phyloP scores from a whole-genome alignment of 768 basidiomycete species.

The Phylloporus scabripes region DNA sequence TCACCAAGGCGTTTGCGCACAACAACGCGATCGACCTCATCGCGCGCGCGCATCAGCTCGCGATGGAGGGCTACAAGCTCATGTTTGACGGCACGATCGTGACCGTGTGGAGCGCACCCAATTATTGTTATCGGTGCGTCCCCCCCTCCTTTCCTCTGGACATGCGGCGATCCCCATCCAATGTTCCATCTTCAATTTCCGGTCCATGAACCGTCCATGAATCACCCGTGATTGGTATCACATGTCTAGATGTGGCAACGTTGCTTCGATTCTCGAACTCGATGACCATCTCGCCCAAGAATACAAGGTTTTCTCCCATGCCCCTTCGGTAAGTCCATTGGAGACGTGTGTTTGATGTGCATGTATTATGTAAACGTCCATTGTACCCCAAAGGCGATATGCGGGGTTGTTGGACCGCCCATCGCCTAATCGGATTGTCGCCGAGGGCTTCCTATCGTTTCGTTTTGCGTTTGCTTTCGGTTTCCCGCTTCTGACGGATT shows the following conservation, averaged over 20 bases:
- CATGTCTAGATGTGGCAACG: constrained; percentile 78
- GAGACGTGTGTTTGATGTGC: neutral
- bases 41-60: constrained; percentile 94
- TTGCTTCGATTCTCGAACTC: constrained; percentile 89
- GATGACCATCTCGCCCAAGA: constrained; percentile 91
- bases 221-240: neutral
- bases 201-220: constrained; percentile 6
- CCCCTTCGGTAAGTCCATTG: constrained; percentile 61
- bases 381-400: constrained; percentile 20
- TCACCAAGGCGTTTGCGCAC: constrained; percentile 85
- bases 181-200: constrained; percentile 23
- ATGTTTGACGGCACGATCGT: constrained; percentile 96
- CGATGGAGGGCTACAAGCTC: constrained; percentile 95
- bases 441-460: neutral
- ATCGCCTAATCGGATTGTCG: neutral
- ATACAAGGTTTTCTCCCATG: constrained; percentile 93
- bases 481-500: neutral
- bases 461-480: neutral
- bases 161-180: neutral
- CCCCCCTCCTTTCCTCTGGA: neutral
- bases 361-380: neutral
- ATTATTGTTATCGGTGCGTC: constrained; percentile 93
- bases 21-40: constrained; percentile 92
- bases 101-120: constrained; percentile 97
- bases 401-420: constrained; percentile 19